Conservation (phyloP, 495 filamentous ascomycete species). For the Neurospora sp. region DNA sequence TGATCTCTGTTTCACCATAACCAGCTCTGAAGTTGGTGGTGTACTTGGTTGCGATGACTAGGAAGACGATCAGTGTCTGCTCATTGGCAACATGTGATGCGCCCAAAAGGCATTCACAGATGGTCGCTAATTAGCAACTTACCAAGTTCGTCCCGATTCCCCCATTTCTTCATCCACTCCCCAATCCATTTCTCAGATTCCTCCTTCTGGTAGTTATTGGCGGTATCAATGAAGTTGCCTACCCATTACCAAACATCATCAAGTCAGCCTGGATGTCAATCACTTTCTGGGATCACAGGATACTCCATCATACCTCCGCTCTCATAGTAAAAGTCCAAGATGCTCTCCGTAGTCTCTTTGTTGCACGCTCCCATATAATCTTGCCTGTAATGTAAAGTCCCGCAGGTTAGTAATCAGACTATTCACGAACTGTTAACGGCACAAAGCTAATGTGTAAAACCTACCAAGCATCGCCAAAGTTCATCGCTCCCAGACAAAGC, state of each 20-base stretch:
- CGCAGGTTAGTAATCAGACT: not conserved
- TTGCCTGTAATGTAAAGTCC: slow-evolving; percentile 11
- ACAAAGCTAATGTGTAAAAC: not conserved
- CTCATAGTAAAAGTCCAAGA: slow-evolving; percentile 58
- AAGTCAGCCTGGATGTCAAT: not conserved
- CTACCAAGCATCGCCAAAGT: slow-evolving; percentile 48
- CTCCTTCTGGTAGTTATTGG: slow-evolving; percentile 57
- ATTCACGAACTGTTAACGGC: not conserved
- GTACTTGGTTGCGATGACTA: slow-evolving; percentile 65
- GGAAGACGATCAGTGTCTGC: not conserved
- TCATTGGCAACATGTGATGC: too few relatives aligned
- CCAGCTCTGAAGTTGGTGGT: slow-evolving; percentile 35
- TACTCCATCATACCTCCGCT: slow-evolving; percentile 25
- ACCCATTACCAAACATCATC: not conserved
- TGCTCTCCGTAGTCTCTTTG: slow-evolving; percentile 49
- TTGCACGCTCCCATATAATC: slow-evolving; percentile 47
- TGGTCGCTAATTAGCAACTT: not conserved
- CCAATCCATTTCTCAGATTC: slow-evolving; percentile 65
- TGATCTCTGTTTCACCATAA: slow-evolving; percentile 32
- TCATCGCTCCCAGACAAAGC: slow-evolving; percentile 53
- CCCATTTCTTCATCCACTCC: slow-evolving; percentile 56
- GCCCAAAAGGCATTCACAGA: not conserved
- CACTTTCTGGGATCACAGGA: not conserved
- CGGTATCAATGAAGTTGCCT: slow-evolving; percentile 73
- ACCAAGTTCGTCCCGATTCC: slow-evolving; percentile 31